Conservation (phyloP, 129 eudicot genomes). For the Ambrosia trifida region DNA sequence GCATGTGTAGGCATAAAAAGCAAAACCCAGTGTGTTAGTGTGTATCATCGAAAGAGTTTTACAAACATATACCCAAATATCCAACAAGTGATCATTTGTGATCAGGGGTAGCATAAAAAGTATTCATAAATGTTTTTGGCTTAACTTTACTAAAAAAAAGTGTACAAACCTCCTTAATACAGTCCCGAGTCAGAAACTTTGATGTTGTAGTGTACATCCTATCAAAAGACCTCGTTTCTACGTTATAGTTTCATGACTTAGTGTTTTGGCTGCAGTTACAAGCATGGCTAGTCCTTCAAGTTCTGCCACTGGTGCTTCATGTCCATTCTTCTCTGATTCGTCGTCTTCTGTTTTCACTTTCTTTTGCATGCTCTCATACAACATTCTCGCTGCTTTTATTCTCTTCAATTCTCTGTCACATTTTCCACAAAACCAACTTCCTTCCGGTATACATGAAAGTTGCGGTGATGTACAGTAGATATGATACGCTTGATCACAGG, state of each 20-base stretch:
- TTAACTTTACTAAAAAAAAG: slow-evolving; percentile 8
- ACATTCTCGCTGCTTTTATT: slow-evolving; percentile 42
- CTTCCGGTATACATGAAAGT: slow-evolving; percentile 49
- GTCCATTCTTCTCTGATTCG: slow-evolving; percentile 13
- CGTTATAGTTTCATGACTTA: slow-evolving; percentile 29
- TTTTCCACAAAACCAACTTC: slow-evolving; percentile 78
- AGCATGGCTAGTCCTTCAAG: slow-evolving; percentile 87
- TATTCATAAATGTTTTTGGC: slow-evolving; percentile 16
- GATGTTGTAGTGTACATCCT: slow-evolving; percentile 17
- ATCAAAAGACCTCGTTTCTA: slow-evolving; percentile 22
- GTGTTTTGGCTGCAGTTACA: slow-evolving; percentile 63
- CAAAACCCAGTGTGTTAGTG: background rate
- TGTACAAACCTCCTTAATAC: slow-evolving; percentile 12
- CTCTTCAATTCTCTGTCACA: slow-evolving; percentile 57
- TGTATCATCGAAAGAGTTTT: background rate
- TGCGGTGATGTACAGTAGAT: slow-evolving; percentile 73
- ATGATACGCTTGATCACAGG: slow-evolving; percentile 89
- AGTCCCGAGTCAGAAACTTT: background rate
- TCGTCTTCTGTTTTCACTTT: slow-evolving; percentile 35
- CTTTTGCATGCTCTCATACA: slow-evolving; percentile 38
- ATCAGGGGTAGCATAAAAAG: background rate
- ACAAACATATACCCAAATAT: background rate
- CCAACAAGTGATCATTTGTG: background rate
- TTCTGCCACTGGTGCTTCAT: slow-evolving; percentile 21
- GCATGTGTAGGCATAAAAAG: no score